These are phyloP conservation scores for Lachancea meyersii DNA, from an alignment of 805 yeast species.

Conservation along the genomic window DNA sequence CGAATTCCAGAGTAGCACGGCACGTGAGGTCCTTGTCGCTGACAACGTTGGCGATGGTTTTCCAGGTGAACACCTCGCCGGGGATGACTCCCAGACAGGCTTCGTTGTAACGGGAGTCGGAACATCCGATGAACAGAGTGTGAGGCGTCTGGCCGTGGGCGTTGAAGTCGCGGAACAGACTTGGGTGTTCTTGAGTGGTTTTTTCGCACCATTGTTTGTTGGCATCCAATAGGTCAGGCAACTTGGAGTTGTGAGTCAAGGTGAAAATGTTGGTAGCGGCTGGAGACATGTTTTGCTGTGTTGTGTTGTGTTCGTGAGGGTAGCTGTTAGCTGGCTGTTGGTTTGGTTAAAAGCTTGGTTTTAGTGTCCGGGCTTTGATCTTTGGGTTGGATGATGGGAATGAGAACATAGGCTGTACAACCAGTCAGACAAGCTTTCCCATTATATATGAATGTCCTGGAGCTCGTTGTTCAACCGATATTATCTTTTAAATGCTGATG, in stretches of 20 bases:
- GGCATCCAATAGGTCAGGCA: constrained; percentile 35
- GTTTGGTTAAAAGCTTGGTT: too few relatives aligned
- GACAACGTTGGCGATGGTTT: constrained; percentile 80
- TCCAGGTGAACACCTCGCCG: constrained; percentile 84
- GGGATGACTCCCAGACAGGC: constrained; percentile 69
- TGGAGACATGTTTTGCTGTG: constrained; percentile 11
- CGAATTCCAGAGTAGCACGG: constrained; percentile 78
- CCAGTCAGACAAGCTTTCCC: neutral
- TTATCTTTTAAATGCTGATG: neutral
- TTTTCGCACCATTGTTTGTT: constrained; percentile 42
- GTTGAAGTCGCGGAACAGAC: constrained; percentile 49
- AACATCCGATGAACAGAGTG: constrained; percentile 90
- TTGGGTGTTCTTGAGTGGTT: constrained; percentile 46
- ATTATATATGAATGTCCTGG: neutral
- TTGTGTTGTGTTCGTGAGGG: neutral
- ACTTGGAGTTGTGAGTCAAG: constrained; percentile 26
- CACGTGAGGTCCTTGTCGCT: constrained; percentile 62
- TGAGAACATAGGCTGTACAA: too few relatives aligned
- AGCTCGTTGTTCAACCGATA: too few relatives aligned
- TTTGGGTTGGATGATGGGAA: too few relatives aligned
- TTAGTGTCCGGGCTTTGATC: too few relatives aligned
- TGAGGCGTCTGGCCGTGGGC: constrained; percentile 88
- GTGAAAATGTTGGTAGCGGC: constrained; percentile 22
- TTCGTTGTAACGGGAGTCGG: constrained; percentile 88
- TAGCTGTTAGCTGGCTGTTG: too few relatives aligned